phyloP scores from a whole-genome alignment of 495 filamentous ascomycete species.

The Rhizodiscina lignyota region DNA sequence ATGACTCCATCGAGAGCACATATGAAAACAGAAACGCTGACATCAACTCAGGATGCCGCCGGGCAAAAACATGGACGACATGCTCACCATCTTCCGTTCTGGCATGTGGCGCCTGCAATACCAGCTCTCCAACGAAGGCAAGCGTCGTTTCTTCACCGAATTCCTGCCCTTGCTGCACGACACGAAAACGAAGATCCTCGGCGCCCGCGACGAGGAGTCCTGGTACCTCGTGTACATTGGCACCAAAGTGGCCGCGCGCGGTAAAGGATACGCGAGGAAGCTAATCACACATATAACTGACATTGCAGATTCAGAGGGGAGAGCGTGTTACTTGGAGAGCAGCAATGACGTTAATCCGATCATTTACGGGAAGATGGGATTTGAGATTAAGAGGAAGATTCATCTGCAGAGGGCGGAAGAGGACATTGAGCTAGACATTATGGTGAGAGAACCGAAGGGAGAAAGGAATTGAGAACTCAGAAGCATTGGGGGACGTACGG shows the following conservation, averaged over 20 bases:
- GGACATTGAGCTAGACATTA: conserved; percentile 54
- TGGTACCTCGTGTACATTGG: conserved; percentile 72
- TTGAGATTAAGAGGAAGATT: conserved; percentile 40
- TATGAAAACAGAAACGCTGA: no score
- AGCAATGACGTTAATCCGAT: conserved; percentile 45
- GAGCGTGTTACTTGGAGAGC: conserved; percentile 58
- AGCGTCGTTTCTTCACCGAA: conserved; percentile 55
- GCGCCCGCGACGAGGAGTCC: conserved; percentile 39
- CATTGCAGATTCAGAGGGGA: conserved; percentile 47
- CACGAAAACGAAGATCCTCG: conserved; percentile 49
- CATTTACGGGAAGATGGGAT: conserved; percentile 58
- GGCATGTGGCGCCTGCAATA: conserved; percentile 60
- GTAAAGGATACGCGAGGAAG: conserved; percentile 51
- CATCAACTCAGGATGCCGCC: conserved; percentile 53
- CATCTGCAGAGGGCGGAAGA: conserved; percentile 37
- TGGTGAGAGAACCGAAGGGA: conserved; percentile 47
- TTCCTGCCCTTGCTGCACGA: conserved; percentile 61
- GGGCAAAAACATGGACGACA: conserved; percentile 53
- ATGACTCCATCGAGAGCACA: background rate
- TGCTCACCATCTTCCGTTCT: conserved; percentile 48
- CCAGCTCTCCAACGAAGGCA: conserved; percentile 51
- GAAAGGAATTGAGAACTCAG: no score
- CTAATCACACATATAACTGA: conserved; percentile 47
- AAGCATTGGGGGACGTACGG: no score
- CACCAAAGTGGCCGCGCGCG: conserved; percentile 44